Percentiles rank a stretch among this genome's conserved stretches.
Conservation (phyloP, 2,329 filamentous ascomycete species). For the Ceratocystis colombiana region DNA sequence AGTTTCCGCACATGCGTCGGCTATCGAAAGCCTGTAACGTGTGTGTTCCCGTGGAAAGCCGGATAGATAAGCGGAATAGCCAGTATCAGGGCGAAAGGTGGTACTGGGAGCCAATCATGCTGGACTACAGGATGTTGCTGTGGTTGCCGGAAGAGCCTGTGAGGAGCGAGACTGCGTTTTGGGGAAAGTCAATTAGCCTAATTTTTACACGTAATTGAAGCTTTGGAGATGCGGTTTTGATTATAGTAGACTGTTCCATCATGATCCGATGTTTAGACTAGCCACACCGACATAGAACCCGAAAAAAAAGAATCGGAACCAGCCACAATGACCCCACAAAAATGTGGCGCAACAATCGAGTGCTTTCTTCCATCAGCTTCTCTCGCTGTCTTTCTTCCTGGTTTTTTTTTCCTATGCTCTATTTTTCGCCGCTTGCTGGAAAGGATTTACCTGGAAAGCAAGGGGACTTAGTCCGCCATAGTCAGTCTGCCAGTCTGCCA, state of each 20-base stretch:
- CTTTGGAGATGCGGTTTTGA: too few species aligned
- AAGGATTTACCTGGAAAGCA: background rate
- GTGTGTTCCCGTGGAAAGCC: background rate
- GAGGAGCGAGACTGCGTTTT: too few species aligned
- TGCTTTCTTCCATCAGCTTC: constrained; percentile 11
- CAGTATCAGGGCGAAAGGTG: background rate
- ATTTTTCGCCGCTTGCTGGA: background rate
- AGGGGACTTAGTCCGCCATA: background rate
- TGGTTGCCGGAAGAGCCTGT: background rate
- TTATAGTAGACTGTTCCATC: too few species aligned
- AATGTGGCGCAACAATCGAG: too few species aligned
- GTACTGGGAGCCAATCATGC: background rate
- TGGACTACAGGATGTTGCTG: background rate
- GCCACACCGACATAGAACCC: too few species aligned
- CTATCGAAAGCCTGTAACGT: too few species aligned
- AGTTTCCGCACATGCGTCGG: background rate
- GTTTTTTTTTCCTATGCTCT: background rate
- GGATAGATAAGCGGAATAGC: background rate
- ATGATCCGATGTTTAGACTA: too few species aligned
- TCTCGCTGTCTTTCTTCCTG: constrained; percentile 1
- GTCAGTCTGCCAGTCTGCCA: too few species aligned
- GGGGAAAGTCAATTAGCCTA: too few species aligned
- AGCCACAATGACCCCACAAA: too few species aligned
- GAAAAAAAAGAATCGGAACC: too few species aligned
- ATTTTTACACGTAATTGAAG: too few species aligned